phyloP scores from a whole-genome alignment of 371 early-diverging fungal species.

The Mucor sp. region DNA sequence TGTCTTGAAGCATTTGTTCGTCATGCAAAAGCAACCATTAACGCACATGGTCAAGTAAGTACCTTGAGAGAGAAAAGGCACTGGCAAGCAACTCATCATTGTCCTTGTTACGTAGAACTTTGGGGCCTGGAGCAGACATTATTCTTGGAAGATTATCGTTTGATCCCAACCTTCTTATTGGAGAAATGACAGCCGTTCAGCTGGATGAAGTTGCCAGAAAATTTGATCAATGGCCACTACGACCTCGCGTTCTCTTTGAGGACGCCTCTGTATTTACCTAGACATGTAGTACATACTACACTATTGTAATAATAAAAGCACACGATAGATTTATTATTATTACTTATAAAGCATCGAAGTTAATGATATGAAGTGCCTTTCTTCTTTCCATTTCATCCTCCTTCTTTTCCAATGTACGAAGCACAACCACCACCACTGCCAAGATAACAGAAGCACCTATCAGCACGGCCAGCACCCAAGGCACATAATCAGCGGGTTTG shows the following conservation, averaged over 20 bases:
- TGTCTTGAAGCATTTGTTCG: conserved; percentile 57
- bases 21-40: conserved; percentile 45
- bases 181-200: conserved; percentile 55
- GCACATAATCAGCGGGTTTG: conserved; percentile 80
- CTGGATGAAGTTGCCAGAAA: conserved; percentile 59
- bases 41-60: conserved; percentile 58
- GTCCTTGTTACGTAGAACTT: conserved; percentile 29
- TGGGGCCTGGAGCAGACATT: conserved; percentile 69
- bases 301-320: neutral
- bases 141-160: conserved; percentile 56
- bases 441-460: conserved; percentile 65
- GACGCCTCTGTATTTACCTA: conserved; percentile 27
- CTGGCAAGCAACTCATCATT: neutral
- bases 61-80: neutral
- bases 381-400: conserved; percentile 78
- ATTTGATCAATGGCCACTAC: conserved; percentile 66
- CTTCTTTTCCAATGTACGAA: conserved; percentile 79
- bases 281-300: neutral
- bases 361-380: conserved; percentile 79
- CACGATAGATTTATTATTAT: neutral
- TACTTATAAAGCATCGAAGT: conserved; percentile 86
- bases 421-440: conserved; percentile 65
- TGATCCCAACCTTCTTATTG: conserved; percentile 45
- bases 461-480: conserved; percentile 75
- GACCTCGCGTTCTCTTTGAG: conserved; percentile 51